Base-by-base conservation (phyloP, 441 rosid genomes). In the Populus hybrid region DNA sequence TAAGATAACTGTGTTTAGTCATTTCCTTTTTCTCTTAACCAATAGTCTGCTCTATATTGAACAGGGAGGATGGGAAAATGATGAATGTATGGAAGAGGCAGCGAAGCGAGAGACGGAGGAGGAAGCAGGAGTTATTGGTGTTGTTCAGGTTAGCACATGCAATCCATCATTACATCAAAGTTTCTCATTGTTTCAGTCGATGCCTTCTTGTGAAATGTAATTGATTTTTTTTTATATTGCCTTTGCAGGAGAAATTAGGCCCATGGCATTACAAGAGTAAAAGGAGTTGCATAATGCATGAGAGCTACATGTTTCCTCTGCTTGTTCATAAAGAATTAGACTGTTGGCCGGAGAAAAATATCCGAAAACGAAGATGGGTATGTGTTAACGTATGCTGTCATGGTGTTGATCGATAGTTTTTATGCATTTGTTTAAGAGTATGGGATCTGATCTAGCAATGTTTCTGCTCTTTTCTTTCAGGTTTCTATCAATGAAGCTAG, bases 11-110 rank as follows among this genome's bases (percentile, higher is more conserved):
- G 9, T 42, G 7, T 28, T 4, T 7, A 40, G 7, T 24, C 28
- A 26, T 74, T 36, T 14, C 10, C 11, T 30, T 26, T 12, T 14
- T 70, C n/a, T 2, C 32, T n/a, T 71, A 21, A n/a, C 53, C 53
- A 18, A 67, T 21, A 10, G 23, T 8, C 24, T 18, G 6, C 10
- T 66, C 6, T 12, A 11, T 38, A 28, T 5, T 28, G 16, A 71
- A 26, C 64, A 89, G 90, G 97, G 97, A 36, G 97, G 97, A 75
- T 92, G 97, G 97, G 94, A 92, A 76, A 69, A 34, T 26, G 91
- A 91, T 82, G 96, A 91, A 83, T 72, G 90, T 26, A 90, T 89
- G 72, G 87, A 84, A 84, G 88, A 84, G 9, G 97, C 97, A 3
- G 91, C 91, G 32, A 32, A 81, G 23, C 73, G 94, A 74, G 97